phyloP scores from a whole-genome alignment of 2,329 filamentous ascomycete genomes.

The Ophiostoma piceae region DNA sequence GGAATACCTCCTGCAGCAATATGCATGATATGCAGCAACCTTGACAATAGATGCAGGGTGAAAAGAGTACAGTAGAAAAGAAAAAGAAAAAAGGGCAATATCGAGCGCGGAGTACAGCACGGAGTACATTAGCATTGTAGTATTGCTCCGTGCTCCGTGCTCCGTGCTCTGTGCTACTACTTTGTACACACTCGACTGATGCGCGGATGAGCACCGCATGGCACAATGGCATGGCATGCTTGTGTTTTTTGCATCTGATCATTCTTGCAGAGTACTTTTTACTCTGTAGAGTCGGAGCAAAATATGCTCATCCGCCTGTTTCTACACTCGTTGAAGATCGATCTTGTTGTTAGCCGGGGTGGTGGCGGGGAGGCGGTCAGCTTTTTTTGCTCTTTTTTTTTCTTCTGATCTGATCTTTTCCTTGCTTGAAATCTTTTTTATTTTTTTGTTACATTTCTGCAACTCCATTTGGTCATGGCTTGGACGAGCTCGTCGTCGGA shows the following conservation, averaged over 20 bases:
- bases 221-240: slow-evolving; percentile 6
- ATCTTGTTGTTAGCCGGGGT: not conserved
- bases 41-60: not conserved
- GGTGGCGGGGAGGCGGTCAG: slow-evolving; percentile 7
- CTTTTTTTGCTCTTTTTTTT: not conserved
- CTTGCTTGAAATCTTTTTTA: not conserved
- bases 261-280: too few species aligned
- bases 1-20: not conserved
- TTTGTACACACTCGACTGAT: not conserved
- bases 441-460: not conserved
- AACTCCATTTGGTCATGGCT: not conserved
- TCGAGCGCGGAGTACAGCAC: not conserved
- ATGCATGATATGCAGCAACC: not conserved
- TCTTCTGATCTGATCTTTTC: not conserved
- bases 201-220: slow-evolving; percentile 1
- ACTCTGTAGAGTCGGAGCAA: not conserved
- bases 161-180: not conserved
- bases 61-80: too few species aligned
- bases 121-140: not conserved
- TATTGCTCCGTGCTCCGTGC: not conserved
- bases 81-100: not conserved
- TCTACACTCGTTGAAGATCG: not conserved
- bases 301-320: not conserved
- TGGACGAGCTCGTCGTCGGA: not conserved
- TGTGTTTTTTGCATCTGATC: not conserved